Evolutionary conservation across 2,329 filamentous ascomycete genomes (phyloP), one percentile per base, ranked within the genome.

Genomic region (Incumbomyces lentus): DNA sequence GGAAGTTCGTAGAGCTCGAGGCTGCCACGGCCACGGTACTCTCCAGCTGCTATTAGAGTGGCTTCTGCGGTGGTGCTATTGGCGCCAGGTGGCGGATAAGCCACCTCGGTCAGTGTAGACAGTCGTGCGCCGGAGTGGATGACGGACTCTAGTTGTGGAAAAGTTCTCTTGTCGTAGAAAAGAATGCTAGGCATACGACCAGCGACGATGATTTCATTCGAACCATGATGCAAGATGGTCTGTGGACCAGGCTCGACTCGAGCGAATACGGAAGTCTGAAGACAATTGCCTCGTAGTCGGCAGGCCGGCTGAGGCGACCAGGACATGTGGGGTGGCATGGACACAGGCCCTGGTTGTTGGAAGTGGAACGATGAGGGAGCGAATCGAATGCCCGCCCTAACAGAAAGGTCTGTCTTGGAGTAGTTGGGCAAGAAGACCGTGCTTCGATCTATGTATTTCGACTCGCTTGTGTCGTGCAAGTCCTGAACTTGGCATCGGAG

Each of bases 1-100:
- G 65, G 18, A 66, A 69, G 1, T 86, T 66, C 12, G 62, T 94
- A 95, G n/a, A 95, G 68, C 60, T 96, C 90, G 1, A 96, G 70
- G 0, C 84, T 89, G 1, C 90, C 90, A 62, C 92, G 89, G 29
- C 84, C 86, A 56, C 92, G 93, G 68, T 95, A 95, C 60, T 90
- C 86, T 4, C 89, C 90, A 33, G 84, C 86, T 2, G 87, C 86
- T 43, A 95, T 76, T 19, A 95, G 65, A 0, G 83, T 88, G 63
- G 68, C 11, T 71, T 63, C 10, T 1, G 58, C 55, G 33, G 57
- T 55, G 2, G 58, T 58, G 33, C 58, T 56, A 3, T 63, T 54
- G n/a, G 78, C 75, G 16, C 82, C 66, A 49, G 54, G 60, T 11
- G 79, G 75, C 1, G 82, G 74, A 58, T 81, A 82, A 0, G 82